phyloP scores from a whole-genome alignment of 169 alveolate species.

The Babesia caballi region DNA sequence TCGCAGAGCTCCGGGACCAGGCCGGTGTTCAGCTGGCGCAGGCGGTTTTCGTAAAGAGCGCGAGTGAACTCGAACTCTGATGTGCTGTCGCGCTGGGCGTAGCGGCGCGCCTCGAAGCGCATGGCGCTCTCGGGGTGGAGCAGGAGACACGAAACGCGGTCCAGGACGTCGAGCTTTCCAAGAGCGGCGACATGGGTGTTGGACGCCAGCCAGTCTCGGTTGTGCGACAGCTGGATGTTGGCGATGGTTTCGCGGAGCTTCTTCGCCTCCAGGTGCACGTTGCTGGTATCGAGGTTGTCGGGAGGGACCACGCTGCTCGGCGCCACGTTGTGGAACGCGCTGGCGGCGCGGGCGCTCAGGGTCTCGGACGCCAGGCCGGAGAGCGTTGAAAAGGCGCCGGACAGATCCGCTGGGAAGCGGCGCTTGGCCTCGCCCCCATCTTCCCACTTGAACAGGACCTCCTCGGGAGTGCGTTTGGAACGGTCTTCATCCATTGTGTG shows the following conservation, averaged over 20 bases:
- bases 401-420: not conserved
- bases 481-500: conserved; percentile 23
- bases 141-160: conserved; percentile 28
- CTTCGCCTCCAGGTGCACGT: conserved; percentile 22
- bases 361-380: not conserved
- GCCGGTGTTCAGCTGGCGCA: conserved; percentile 25
- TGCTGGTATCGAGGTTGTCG: not conserved
- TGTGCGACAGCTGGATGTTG: conserved; percentile 29
- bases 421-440: conserved; percentile 8
- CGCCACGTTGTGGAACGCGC: not conserved
- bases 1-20: conserved; percentile 21
- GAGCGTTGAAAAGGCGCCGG: not conserved
- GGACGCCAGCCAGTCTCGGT: conserved; percentile 46
- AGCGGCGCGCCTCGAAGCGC: conserved; percentile 26
- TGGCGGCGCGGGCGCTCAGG: not conserved
- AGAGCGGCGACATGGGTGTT: conserved; percentile 22
- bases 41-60: not conserved
- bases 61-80: conserved; percentile 47
- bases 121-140: conserved; percentile 38
- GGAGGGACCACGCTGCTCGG: conserved; percentile 9
- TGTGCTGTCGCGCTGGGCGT: conserved; percentile 7
- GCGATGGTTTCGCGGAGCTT: conserved; percentile 17
- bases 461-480: conserved; percentile 19
- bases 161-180: conserved; percentile 41
- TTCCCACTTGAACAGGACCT: conserved; percentile 63